Conservation (phyloP, 2,329 filamentous ascomycete genomes). For the Sporothrix humicola region DNA sequence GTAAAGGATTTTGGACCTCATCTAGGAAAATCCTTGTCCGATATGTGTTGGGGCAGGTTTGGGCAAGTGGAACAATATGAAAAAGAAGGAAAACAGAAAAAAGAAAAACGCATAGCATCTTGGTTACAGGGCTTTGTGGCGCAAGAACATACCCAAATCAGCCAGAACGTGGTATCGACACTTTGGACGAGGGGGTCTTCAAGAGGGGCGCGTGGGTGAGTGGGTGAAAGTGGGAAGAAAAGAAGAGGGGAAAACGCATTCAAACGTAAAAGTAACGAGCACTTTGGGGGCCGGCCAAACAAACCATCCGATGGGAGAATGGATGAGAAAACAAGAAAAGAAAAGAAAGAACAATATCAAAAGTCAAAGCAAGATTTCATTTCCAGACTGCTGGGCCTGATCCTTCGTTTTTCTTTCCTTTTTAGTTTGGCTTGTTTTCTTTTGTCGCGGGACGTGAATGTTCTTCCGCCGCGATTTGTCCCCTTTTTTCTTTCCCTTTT, state of each 20-base stretch:
- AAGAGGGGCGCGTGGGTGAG: neutral
- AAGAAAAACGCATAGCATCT: neutral
- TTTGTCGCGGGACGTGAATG: neutral
- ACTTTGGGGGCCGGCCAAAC: constrained; percentile 1
- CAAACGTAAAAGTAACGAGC: neutral
- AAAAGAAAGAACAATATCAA: neutral
- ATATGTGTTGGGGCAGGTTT: constrained; percentile 2
- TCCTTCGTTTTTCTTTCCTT: neutral
- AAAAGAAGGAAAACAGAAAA: neutral
- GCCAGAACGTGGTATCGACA: constrained; percentile 16
- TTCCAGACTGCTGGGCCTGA: constrained; percentile 3
- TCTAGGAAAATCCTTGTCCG: neutral
- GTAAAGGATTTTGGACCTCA: neutral
- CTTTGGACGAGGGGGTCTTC: neutral
- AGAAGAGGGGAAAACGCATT: neutral
- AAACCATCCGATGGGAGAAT: neutral
- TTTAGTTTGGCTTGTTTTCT: neutral
- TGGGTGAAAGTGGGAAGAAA: neutral
- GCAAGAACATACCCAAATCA: constrained; percentile 25
- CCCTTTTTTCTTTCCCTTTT: neutral
- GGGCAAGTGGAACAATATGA: neutral
- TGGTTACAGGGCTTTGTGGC: neutral
- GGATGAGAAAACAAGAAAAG: neutral
- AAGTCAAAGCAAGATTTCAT: neutral
- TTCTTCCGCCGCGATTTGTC: neutral